phyloP scores from a whole-genome alignment of 2,329 filamentous ascomycete species.

The Nemania abortiva region DNA sequence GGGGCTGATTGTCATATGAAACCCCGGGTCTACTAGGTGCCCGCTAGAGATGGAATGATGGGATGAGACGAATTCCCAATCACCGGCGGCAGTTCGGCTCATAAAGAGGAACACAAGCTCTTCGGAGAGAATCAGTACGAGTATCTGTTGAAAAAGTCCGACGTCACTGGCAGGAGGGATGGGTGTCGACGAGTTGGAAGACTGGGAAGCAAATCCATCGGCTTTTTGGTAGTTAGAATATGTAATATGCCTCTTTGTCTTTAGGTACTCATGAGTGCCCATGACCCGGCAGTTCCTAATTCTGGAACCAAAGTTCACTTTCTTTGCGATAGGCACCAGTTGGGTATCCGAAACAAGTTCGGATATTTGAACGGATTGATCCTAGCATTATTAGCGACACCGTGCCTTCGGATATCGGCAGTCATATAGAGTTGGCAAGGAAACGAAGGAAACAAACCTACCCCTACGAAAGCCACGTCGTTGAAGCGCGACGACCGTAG shows the following conservation, averaged over 20 bases:
- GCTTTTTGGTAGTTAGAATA: slow-evolving; percentile 43
- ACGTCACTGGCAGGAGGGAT: slow-evolving; percentile 31
- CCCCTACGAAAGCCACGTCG: slow-evolving; percentile 88
- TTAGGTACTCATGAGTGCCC: slow-evolving; percentile 63
- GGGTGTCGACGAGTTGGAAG: slow-evolving; percentile 42
- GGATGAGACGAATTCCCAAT: slow-evolving; percentile 71
- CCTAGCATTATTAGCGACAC: slow-evolving; percentile 57
- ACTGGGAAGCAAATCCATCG: slow-evolving; percentile 51
- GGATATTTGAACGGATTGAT: slow-evolving; percentile 83
- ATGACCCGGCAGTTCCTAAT: slow-evolving; percentile 86
- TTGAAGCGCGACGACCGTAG: slow-evolving; percentile 77
- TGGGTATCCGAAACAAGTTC: slow-evolving; percentile 77
- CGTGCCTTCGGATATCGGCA: neutral
- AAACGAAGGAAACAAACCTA: slow-evolving; percentile 58
- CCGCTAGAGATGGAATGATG: slow-evolving; percentile 69
- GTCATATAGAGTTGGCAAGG: neutral
- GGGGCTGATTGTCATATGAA: slow-evolving; percentile 81
- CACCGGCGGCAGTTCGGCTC: slow-evolving; percentile 57
- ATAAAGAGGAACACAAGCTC: slow-evolving; percentile 84
- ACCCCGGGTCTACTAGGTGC: slow-evolving; percentile 69
- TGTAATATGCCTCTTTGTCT: slow-evolving; percentile 44
- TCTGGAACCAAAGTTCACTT: slow-evolving; percentile 80
- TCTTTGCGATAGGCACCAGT: slow-evolving; percentile 80
- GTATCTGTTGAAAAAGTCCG: slow-evolving; percentile 76
- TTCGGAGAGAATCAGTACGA: slow-evolving; percentile 81